Base-by-base conservation (phyloP, 2,329 filamentous ascomycete genomes). In the Thermoascus crustaceus region DNA sequence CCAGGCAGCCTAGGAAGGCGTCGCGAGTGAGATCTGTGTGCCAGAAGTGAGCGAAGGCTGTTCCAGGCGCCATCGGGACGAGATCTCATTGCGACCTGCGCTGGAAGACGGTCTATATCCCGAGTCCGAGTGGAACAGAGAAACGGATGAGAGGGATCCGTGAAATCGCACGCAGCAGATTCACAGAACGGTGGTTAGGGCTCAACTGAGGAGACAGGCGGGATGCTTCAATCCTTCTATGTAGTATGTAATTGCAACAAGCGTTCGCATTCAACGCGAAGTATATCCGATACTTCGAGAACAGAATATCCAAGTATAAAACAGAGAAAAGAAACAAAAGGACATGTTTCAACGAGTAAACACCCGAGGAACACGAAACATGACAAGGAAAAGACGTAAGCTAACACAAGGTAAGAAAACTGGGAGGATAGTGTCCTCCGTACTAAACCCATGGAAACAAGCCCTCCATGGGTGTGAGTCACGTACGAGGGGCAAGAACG, bases 1-100 rank as follows among this genome's bases (percentile, higher is more conserved):
- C 43, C 22, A 60, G 32, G 40, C 45, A 39, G 13, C 43, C 45
- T 29, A 62, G 40, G 34, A 65, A 49, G 33, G 50, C 48, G 36
- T 56, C 45, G 38, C 54, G 57, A 32, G 50, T 48, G 35, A 45
- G 50, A 41, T 55, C 49, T 40, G 50, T 60, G 41, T 45, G 54
- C 61, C 59, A 64, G 37, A 61, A 54, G 41, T 45, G 53, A 43
- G 50, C 42, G 35, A 63, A 55, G 31, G 51, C 44, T 20, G 43
- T 36, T 17, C 13, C 26, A 16, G 26, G 26, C 14, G 26, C 26
- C 26, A 29, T 29, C 7, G 26, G 9, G 26, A 29, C 26, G 18
- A 29, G 11, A 16, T 29, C 26, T 29, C 26, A 29, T 29, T 29
- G 5, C 26, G 26, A 13, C 7, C 13, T n/a, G n/a, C n/a, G n/a